phyloP scores from a whole-genome alignment of 2,329 filamentous ascomycete genomes.

The Pseudogymnoascus sp. region DNA sequence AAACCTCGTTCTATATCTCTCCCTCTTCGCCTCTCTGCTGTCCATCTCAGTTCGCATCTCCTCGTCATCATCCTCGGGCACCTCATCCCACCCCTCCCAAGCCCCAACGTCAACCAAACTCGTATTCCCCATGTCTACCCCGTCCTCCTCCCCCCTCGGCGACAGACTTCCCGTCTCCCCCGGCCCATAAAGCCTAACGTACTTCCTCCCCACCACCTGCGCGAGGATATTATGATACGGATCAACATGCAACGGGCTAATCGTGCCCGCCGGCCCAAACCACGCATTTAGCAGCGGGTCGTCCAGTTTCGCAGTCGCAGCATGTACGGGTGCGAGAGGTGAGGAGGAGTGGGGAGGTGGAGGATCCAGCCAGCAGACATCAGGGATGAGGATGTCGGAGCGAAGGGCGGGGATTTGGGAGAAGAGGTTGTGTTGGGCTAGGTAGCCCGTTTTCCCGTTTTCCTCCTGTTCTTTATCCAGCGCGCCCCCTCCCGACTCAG shows the following conservation, averaged over 20 bases:
- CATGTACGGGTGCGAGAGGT: conserved; percentile 34
- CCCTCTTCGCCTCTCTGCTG: conserved; percentile 8
- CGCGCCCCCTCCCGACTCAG: conserved; percentile 10
- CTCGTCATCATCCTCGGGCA: conserved; percentile 10
- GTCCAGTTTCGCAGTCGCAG: conserved; percentile 31
- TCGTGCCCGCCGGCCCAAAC: conserved; percentile 81
- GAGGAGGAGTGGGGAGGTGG: conserved; percentile 45
- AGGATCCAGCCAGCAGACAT: conserved; percentile 71
- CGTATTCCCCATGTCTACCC: conserved; percentile 90
- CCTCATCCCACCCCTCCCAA: conserved; percentile 46
- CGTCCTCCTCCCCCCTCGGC: conserved; percentile 53
- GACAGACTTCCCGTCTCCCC: conserved; percentile 46
- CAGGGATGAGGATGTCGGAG: conserved; percentile 69
- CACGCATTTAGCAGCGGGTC: conserved; percentile 77
- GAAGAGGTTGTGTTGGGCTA: conserved; percentile 87
- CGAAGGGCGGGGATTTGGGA: conserved; percentile 69
- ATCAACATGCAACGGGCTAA: conserved; percentile 89
- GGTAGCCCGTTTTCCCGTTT: conserved; percentile 49
- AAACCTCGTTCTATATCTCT: conserved; percentile 15
- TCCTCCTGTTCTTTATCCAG: conserved; percentile 12
- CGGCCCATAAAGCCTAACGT: conserved; percentile 80
- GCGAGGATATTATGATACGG: conserved; percentile 87
- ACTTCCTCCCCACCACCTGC: conserved; percentile 85
- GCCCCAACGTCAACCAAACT: conserved; percentile 68
- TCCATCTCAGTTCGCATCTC: conserved; percentile 13